phyloP scores from a whole-genome alignment of 1,284 basidiomycete genomes.

The Marasmius sp. region DNA sequence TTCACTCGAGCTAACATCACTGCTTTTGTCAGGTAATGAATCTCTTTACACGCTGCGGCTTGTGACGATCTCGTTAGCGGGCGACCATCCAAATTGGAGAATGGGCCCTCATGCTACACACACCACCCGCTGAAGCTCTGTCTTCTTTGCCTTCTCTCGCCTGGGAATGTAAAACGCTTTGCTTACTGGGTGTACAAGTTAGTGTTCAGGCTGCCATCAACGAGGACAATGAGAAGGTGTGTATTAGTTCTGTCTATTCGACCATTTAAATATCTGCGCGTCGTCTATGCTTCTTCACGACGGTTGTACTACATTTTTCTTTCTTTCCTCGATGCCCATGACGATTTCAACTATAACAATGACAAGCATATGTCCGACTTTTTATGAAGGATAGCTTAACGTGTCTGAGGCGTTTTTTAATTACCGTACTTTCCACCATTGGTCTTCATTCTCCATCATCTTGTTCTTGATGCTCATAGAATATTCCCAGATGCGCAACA shows the following conservation, averaged over 20 bases:
- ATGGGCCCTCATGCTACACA: constrained; percentile 34
- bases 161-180: constrained; percentile 7
- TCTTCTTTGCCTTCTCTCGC: not conserved
- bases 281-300: too few relatives aligned
- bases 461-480: too few relatives aligned
- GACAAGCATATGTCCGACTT: constrained; percentile 64
- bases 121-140: constrained; percentile 40
- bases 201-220: too few relatives aligned
- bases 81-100: constrained; percentile 25
- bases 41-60: constrained; percentile 13
- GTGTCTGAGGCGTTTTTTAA: constrained; percentile 39
- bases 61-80: constrained; percentile 36
- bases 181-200: not conserved
- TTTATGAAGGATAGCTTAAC: constrained; percentile 45
- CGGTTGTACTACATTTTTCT: not conserved
- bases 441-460: not conserved
- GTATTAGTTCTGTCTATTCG: too few relatives aligned
- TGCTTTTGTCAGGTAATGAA: constrained; percentile 1
- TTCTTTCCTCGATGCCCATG: constrained; percentile 24
- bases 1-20: constrained; percentile 2
- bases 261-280: too few relatives aligned
- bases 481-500: too few relatives aligned
- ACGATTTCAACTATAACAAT: constrained; percentile 34
- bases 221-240: too few relatives aligned
- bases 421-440: constrained; percentile 3